phyloP scores from a whole-genome alignment of 768 basidiomycete genomes.

The Gloeopeniophorella convolvens region DNA sequence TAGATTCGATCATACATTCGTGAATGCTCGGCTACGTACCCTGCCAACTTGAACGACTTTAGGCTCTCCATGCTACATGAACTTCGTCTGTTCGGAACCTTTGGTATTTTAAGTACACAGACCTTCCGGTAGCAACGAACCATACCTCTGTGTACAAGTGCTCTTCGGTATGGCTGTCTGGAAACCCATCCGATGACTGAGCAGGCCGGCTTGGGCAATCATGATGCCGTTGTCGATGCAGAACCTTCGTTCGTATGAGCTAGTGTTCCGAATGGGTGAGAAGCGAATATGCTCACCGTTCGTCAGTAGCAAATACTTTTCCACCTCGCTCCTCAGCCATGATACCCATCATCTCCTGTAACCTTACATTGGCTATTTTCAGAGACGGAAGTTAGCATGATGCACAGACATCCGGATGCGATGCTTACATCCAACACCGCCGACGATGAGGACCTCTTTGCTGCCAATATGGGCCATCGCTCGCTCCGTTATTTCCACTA shows the following conservation, averaged over 20 bases:
- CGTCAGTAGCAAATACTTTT: constrained; percentile 90
- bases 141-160: constrained; percentile 87
- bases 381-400: background rate
- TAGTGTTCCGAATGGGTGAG: background rate
- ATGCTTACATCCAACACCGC: constrained; percentile 95
- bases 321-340: constrained; percentile 92
- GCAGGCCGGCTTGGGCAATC: constrained; percentile 96
- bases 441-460: constrained; percentile 93
- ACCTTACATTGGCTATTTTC: constrained; percentile 70
- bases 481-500: constrained; percentile 97
- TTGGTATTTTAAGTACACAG: constrained; percentile 1
- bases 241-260: constrained; percentile 40
- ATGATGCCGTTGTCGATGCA: constrained; percentile 99
- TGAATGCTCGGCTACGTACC: no score
- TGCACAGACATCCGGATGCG: background rate
- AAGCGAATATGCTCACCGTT: constrained; percentile 50
- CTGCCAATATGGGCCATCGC: constrained; percentile 99
- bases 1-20: background rate
- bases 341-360: constrained; percentile 98
- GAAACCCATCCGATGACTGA: constrained; percentile 88
- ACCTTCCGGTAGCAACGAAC: background rate
- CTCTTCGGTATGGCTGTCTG: constrained; percentile 71
- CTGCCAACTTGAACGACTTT: constrained; percentile 17
- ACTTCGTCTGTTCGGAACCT: constrained; percentile 97
- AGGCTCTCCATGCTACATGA: constrained; percentile 81